Percentiles rank a stretch among this genome's conserved stretches.
These are phyloP conservation scores for Incumbomyces lentus DNA, from an alignment of 2,329 filamentous ascomycete genomes.

Conservation along the genomic window DNA sequence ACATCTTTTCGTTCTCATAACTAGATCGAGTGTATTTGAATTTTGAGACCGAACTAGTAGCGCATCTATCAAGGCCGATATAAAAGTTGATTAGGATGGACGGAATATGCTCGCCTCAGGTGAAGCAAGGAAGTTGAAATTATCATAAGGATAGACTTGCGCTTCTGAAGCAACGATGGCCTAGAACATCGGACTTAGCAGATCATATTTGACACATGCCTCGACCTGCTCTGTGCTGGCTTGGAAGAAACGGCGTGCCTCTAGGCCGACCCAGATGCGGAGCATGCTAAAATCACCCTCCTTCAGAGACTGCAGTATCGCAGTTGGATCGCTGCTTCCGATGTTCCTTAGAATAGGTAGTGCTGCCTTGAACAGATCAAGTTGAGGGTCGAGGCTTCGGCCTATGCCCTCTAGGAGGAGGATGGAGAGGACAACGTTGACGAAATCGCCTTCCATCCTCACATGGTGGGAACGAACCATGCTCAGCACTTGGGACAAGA, in stretches of 20 bases:
- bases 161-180: too few species aligned
- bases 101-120: too few species aligned
- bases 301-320: constrained; percentile 51
- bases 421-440: constrained; percentile 95
- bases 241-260: constrained; percentile 79
- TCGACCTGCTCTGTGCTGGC: constrained; percentile 85
- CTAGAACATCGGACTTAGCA: constrained; percentile 7
- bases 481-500: constrained; percentile 74
- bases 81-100: too few species aligned
- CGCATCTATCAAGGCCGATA: too few species aligned
- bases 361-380: constrained; percentile 78
- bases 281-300: constrained; percentile 74
- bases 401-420: constrained; percentile 90
- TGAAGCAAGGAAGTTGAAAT: too few species aligned
- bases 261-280: constrained; percentile 81
- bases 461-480: constrained; percentile 94
- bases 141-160: too few species aligned
- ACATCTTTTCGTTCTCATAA: too few species aligned
- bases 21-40: too few species aligned
- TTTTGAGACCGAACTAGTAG: too few species aligned
- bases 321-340: constrained; percentile 61
- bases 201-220: constrained; percentile 67
- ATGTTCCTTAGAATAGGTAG: constrained; percentile 84
- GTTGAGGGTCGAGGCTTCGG: constrained; percentile 68
- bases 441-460: constrained; percentile 89